Conservation (phyloP, 805 yeast genomes). For the Jamesozyma gamospora region DNA sequence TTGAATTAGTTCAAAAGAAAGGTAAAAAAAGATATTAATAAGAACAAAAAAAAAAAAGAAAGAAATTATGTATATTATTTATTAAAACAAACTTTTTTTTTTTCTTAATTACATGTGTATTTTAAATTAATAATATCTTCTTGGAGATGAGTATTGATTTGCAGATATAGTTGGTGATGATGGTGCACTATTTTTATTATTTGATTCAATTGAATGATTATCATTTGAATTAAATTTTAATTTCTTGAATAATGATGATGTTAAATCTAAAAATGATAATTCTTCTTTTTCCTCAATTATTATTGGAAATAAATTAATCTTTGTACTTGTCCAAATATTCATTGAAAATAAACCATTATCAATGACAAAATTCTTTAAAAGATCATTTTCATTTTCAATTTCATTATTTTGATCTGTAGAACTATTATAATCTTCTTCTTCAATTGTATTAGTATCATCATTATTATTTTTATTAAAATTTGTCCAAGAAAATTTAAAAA, state of each 20-base stretch:
- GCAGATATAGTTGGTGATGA: constrained; percentile 1
- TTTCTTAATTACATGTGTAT: too few relatives aligned
- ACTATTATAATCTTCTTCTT: constrained; percentile 11
- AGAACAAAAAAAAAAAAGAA: neutral
- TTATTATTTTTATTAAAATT: constrained; percentile 19
- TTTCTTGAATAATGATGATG: constrained; percentile 30
- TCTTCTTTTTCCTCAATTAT: constrained; percentile 32
- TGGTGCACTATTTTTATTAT: neutral
- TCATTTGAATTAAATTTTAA: constrained; percentile 24
- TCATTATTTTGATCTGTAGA: constrained; percentile 11
- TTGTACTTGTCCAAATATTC: constrained; percentile 46
- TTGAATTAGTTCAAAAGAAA: constrained; percentile 72
- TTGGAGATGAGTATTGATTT: constrained; percentile 4
- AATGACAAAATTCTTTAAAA: constrained; percentile 12
- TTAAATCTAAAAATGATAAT: constrained; percentile 34
- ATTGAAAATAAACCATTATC: constrained; percentile 28
- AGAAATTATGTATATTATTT: neutral
- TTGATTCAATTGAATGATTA: constrained; percentile 11
- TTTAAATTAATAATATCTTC: constrained; percentile 2
- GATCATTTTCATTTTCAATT: constrained; percentile 5
- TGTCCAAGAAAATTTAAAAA: constrained; percentile 36
- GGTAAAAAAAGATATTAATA: constrained; percentile 39
- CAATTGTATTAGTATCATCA: constrained; percentile 9
- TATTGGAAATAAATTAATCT: constrained; percentile 41
- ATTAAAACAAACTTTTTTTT: neutral